phyloP scores from a whole-genome alignment of 306 rosid species.

The Rosa persica region DNA sequence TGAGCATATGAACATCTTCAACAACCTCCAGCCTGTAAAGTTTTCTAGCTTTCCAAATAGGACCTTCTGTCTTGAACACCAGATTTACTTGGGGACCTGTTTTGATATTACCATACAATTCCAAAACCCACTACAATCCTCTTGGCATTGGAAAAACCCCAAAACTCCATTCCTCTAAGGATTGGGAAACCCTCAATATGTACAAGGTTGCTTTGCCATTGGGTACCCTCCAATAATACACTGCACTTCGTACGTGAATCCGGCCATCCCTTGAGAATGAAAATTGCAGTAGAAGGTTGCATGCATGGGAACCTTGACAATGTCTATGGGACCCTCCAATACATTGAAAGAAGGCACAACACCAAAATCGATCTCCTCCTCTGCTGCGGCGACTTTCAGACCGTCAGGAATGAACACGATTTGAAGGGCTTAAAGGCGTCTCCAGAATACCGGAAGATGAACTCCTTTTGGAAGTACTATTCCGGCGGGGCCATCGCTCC shows the following conservation, averaged over 20 bases:
- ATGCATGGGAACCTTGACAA: slow-evolving; percentile 92
- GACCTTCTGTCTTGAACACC: slow-evolving; percentile 58
- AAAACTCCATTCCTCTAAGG: too few relatives aligned
- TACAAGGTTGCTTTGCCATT: background rate
- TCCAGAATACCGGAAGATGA: slow-evolving; percentile 51
- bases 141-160: too few relatives aligned
- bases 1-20: slow-evolving; percentile 78
- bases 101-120: slow-evolving; percentile 62
- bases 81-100: slow-evolving; percentile 61
- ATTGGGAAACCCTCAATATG: too few relatives aligned
- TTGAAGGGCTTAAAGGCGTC: slow-evolving; percentile 72
- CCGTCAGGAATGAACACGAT: slow-evolving; percentile 57
- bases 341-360: too few relatives aligned
- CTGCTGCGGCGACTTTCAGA: too few relatives aligned
- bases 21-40: slow-evolving; percentile 82
- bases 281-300: slow-evolving; percentile 86
- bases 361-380: too few relatives aligned
- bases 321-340: slow-evolving; percentile 70
- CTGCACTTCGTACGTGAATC: background rate
- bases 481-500: slow-evolving; percentile 80
- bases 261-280: slow-evolving; percentile 35
- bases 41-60: slow-evolving; percentile 84
- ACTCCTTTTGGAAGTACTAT: slow-evolving; percentile 91
- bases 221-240: too few relatives aligned
- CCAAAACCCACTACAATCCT: slow-evolving; percentile 58